phyloP scores from a whole-genome alignment of 2,329 filamentous ascomycete species.

The Keithomyces neogunnii region DNA sequence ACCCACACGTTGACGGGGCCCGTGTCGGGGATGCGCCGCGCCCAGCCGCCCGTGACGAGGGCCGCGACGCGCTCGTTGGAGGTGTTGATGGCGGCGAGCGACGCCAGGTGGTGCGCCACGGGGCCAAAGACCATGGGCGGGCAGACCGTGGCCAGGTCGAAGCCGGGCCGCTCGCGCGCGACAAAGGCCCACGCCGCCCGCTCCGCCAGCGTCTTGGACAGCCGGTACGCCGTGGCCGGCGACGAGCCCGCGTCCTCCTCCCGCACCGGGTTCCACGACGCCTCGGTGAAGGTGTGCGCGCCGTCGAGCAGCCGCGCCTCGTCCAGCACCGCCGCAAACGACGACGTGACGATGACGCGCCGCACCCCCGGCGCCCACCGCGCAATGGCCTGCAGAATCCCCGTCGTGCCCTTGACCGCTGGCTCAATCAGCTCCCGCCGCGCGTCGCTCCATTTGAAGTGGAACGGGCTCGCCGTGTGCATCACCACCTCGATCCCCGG shows the following conservation, averaged over 20 bases:
- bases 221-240: slow-evolving; percentile 40
- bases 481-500: slow-evolving; percentile 46
- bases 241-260: slow-evolving; percentile 32
- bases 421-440: slow-evolving; percentile 48
- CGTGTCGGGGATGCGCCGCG: slow-evolving; percentile 30
- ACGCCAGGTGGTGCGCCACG: slow-evolving; percentile 37
- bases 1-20: slow-evolving; percentile 39
- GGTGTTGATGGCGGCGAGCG: slow-evolving; percentile 41
- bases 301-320: slow-evolving; percentile 28
- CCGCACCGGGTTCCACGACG: slow-evolving; percentile 45
- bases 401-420: slow-evolving; percentile 52
- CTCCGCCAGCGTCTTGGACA: slow-evolving; percentile 47
- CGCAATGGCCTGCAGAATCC: slow-evolving; percentile 63
- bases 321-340: slow-evolving; percentile 44
- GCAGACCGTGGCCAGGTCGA: slow-evolving; percentile 44
- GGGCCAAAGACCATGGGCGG: slow-evolving; percentile 49
- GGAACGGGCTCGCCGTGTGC: slow-evolving; percentile 54
- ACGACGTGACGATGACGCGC: slow-evolving; percentile 57
- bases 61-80: slow-evolving; percentile 44
- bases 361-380: slow-evolving; percentile 51
- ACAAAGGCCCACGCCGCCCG: slow-evolving; percentile 46
- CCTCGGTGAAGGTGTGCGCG: slow-evolving; percentile 33
- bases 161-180: slow-evolving; percentile 30
- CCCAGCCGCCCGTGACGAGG: slow-evolving; percentile 42
- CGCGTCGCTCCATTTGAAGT: slow-evolving; percentile 43